A percentile compares a stretch with the other conserved stretches of the same genome.
phyloP scores from a whole-genome alignment of 306 rosid species.

The Acacia confusa region DNA sequence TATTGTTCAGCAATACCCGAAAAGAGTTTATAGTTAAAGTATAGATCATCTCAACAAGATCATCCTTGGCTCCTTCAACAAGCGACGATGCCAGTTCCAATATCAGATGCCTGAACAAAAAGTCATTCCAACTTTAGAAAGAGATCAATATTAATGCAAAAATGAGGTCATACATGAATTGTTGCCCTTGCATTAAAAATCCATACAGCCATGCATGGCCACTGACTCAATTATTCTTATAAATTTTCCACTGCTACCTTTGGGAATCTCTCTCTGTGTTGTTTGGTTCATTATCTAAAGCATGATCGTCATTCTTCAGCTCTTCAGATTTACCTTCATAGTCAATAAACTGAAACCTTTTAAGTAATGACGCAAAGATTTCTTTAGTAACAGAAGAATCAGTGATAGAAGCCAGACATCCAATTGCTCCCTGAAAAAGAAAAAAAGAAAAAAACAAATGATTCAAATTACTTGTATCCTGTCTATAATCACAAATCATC shows the following conservation, averaged over 20 bases:
- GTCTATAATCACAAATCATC: not conserved
- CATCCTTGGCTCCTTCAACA: slow-evolving; percentile 70
- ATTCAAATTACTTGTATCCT: slow-evolving; percentile 14
- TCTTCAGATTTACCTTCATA: slow-evolving; percentile 43
- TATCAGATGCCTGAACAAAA: slow-evolving; percentile 54
- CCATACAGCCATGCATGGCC: not conserved
- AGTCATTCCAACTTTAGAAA: not conserved
- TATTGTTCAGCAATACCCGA: slow-evolving; percentile 54
- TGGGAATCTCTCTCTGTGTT: slow-evolving; percentile 49
- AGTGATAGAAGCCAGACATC: slow-evolving; percentile 79
- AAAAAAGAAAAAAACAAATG: not conserved
- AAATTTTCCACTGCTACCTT: slow-evolving; percentile 46
- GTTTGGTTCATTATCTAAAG: slow-evolving; percentile 36
- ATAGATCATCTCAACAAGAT: slow-evolving; percentile 71
- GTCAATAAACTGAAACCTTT: slow-evolving; percentile 53
- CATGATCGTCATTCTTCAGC: slow-evolving; percentile 32
- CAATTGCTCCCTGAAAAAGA: slow-evolving; percentile 66
- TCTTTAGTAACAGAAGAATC: slow-evolving; percentile 67
- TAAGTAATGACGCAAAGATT: slow-evolving; percentile 51
- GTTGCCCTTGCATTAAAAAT: not conserved
- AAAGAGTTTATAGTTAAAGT: slow-evolving; percentile 50
- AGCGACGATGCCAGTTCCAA: slow-evolving; percentile 79
- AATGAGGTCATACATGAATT: not conserved
- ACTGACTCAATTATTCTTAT: slow-evolving; percentile 7
- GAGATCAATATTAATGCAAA: not conserved